Percentiles rank a stretch among this genome's conserved stretches.
phyloP scores from a whole-genome alignment of 345 rosid genomes.

The Dipteronia sinensis region DNA sequence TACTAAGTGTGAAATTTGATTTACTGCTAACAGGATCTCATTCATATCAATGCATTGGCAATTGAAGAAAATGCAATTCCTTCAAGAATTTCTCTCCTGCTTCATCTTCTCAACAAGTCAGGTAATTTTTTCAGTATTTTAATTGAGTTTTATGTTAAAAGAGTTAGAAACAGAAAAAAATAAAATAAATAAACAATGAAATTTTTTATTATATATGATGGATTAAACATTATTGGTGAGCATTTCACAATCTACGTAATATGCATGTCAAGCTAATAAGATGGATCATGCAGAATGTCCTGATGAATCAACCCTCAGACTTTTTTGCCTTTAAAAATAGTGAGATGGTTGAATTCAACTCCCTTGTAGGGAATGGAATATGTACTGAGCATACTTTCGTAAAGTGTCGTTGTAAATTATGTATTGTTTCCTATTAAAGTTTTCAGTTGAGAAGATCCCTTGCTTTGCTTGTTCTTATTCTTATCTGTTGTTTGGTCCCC shows the following conservation, averaged over 20 bases:
- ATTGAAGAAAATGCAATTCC: not conserved
- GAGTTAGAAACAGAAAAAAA: not conserved
- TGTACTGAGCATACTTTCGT: not conserved
- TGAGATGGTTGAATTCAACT: slow-evolving; percentile 12
- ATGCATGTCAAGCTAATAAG: slow-evolving; percentile 4
- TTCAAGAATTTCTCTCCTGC: slow-evolving; percentile 8
- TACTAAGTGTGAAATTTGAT: slow-evolving; percentile 5
- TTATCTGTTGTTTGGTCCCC: slow-evolving; percentile 28
- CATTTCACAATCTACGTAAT: slow-evolving; percentile 4
- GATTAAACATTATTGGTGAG: not conserved
- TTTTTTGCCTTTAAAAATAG: not conserved
- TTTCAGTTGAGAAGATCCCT: slow-evolving; percentile 18
- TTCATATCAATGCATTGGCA: not conserved
- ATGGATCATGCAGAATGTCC: slow-evolving; percentile 12
- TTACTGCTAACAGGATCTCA: slow-evolving; percentile 20
- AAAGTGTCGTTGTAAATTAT: slow-evolving; percentile 20
- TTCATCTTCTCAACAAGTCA: slow-evolving; percentile 18
- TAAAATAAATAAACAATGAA: not conserved
- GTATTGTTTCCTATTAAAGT: slow-evolving; percentile 17
- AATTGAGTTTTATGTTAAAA: not conserved
- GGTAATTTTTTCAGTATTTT: slow-evolving; percentile 14
- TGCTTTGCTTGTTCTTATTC: slow-evolving; percentile 22
- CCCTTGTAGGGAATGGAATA: slow-evolving; percentile 1
- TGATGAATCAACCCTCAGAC: slow-evolving; percentile 5
- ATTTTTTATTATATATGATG: not conserved